Conservation (phyloP, 1,284 basidiomycete genomes). For the Abortiporus biennis region DNA sequence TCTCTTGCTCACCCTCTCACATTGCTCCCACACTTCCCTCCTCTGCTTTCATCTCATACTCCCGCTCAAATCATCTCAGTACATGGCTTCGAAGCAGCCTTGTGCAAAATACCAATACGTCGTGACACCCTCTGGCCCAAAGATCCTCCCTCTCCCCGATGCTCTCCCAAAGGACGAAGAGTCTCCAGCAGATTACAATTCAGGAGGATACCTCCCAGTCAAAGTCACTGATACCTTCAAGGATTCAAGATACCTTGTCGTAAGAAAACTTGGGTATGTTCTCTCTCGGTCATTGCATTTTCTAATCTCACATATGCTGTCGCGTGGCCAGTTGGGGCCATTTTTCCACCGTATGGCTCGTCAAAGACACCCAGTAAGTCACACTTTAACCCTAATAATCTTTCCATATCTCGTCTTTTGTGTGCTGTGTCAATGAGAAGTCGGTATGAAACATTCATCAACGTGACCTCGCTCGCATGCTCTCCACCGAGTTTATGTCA, state of each 20-base stretch:
- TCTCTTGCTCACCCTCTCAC: conserved; percentile 6
- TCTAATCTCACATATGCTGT: conserved; percentile 18
- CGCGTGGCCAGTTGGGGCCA: conserved; percentile 72
- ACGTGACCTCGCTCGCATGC: no score
- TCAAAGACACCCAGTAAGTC: conserved; percentile 65
- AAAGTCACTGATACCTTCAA: conserved; percentile 79
- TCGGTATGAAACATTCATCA: no score
- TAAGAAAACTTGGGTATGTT: conserved; percentile 77
- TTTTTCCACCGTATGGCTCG: conserved; percentile 85
- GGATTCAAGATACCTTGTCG: conserved; percentile 70
- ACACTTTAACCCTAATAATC: conserved; percentile 11
- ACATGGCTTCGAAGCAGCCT: conserved; percentile 60
- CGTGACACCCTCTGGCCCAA: conserved; percentile 56
- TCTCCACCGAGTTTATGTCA: no score
- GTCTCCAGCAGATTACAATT: conserved; percentile 72
- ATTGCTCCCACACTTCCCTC: conserved; percentile 7
- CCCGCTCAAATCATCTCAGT: conserved; percentile 14
- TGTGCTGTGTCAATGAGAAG: conserved; percentile 43
- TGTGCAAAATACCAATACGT: conserved; percentile 73
- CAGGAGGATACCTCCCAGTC: conserved; percentile 77
- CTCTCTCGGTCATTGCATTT: conserved; percentile 15
- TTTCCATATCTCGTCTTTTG: conserved; percentile 6
- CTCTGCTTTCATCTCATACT: conserved; percentile 7
- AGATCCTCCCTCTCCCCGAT: conserved; percentile 64
- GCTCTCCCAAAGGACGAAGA: conserved; percentile 67